Conservation (phyloP, 2,329 filamentous ascomycete species). For the Ophiostoma himal-ulmi region DNA sequence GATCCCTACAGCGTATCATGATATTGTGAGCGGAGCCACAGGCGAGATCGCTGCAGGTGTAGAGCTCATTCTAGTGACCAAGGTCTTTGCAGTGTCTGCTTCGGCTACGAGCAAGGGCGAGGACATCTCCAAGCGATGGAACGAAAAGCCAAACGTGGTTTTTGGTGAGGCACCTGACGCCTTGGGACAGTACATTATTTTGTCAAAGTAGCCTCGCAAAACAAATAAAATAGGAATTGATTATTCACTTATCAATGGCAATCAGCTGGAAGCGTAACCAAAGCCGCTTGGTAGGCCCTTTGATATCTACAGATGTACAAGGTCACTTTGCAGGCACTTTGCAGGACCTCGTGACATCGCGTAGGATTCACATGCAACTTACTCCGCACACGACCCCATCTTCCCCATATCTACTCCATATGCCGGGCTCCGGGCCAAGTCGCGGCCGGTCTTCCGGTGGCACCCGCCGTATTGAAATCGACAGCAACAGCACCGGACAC, state of each 20-base stretch:
- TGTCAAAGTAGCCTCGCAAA: neutral
- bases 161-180: neutral
- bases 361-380: neutral
- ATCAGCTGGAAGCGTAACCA: too few species aligned
- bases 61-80: neutral
- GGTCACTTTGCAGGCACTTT: neutral
- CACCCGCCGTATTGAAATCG: neutral
- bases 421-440: neutral
- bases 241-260: too few species aligned
- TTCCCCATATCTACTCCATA: neutral
- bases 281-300: neutral
- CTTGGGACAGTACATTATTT: neutral
- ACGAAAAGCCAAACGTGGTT: neutral
- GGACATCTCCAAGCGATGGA: neutral
- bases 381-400: slow-evolving; percentile 1
- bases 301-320: neutral
- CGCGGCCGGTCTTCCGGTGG: neutral
- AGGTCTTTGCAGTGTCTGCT: neutral
- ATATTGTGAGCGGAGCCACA: neutral
- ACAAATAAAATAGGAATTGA: neutral
- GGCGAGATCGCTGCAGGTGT: neutral
- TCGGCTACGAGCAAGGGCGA: neutral
- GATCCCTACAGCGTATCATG: slow-evolving; percentile 27
- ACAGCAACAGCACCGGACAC: neutral
- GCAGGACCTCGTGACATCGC: neutral